These are phyloP conservation scores for Phialocephala sp. DNA, from an alignment of 2,329 filamentous ascomycete species.

Conservation along the genomic window DNA sequence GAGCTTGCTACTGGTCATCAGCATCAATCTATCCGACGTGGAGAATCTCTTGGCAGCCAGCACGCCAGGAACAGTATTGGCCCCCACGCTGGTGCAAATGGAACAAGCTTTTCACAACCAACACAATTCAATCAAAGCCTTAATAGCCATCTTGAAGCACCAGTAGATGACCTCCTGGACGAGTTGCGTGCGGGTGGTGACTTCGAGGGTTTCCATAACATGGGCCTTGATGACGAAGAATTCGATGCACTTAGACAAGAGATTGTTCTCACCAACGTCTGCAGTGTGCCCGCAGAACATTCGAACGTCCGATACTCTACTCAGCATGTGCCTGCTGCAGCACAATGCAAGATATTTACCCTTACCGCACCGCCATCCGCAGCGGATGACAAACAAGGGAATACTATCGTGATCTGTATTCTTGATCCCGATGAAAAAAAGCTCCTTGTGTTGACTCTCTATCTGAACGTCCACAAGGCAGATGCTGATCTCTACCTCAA, in stretches of 20 bases:
- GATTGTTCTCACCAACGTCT: constrained; percentile 73
- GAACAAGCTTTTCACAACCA: constrained; percentile 33
- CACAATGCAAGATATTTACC: constrained; percentile 70
- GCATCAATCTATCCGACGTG: constrained; percentile 48
- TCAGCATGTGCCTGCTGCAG: constrained; percentile 57
- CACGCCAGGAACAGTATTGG: constrained; percentile 64
- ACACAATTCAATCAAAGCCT: constrained; percentile 50
- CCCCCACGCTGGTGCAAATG: constrained; percentile 46
- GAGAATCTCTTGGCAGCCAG: constrained; percentile 74
- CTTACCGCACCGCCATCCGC: constrained; percentile 63
- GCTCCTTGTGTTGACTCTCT: constrained; percentile 69
- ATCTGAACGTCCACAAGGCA: constrained; percentile 48
- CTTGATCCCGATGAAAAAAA: constrained; percentile 72
- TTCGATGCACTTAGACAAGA: constrained; percentile 75
- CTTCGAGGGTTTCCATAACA: constrained; percentile 72
- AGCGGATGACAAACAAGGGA: constrained; percentile 57
- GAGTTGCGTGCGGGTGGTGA: constrained; percentile 66
- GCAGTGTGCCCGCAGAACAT: constrained; percentile 68
- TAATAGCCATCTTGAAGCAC: constrained; percentile 70
- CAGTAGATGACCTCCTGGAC: constrained; percentile 72
- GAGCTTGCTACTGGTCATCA: constrained; percentile 62
- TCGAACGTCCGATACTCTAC: constrained; percentile 65
- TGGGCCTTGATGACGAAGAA: constrained; percentile 74
- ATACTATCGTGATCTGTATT: constrained; percentile 69
- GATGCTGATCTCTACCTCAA: constrained; percentile 26